Evolutionary conservation across 768 basidiomycete genomes (phyloP).

Genomic region (Dioszegia aurantiaca): DNA sequence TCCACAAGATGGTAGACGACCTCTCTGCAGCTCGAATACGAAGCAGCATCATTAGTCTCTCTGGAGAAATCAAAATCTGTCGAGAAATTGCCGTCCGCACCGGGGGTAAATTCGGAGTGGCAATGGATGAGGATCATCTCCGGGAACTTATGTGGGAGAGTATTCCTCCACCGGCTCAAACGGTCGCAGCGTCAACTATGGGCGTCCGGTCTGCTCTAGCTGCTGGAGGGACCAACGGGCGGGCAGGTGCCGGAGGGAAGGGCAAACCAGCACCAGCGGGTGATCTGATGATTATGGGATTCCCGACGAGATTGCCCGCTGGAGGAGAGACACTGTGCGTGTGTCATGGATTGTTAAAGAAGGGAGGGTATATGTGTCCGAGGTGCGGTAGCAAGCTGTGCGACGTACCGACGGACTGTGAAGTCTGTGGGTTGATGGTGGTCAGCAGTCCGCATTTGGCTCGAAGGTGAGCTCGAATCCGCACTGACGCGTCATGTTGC

Average conservation of each 20-base stretch:
- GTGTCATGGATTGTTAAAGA: slow-evolving; percentile 88
- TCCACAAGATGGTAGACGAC: slow-evolving; percentile 86
- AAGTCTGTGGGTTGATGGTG: slow-evolving; percentile 95
- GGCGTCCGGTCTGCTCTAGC: slow-evolving; percentile 56
- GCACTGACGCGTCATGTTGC: no score
- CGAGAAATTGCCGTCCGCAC: slow-evolving; percentile 86
- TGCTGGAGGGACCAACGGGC: slow-evolving; percentile 56
- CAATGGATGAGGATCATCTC: slow-evolving; percentile 94
- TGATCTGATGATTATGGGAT: slow-evolving; percentile 99
- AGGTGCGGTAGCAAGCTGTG: slow-evolving; percentile 89
- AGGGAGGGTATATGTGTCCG: slow-evolving; percentile 91
- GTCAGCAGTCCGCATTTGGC: slow-evolving; percentile 97
- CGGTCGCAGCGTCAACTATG: slow-evolving; percentile 40
- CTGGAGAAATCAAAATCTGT: slow-evolving; percentile 98
- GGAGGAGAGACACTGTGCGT: slow-evolving; percentile 78
- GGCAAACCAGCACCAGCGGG: slow-evolving; percentile 43
- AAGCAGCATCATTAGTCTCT: slow-evolving; percentile 86
- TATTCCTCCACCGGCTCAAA: slow-evolving; percentile 80
- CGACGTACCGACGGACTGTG: slow-evolving; percentile 97
- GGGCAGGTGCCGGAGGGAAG: slow-evolving; percentile 9
- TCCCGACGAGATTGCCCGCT: slow-evolving; percentile 84
- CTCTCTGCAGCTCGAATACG: slow-evolving; percentile 81
- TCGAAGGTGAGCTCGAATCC: slow-evolving; percentile 58
- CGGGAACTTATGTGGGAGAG: slow-evolving; percentile 93
- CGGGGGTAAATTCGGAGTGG: slow-evolving; percentile 89